A percentile compares a stretch with the other conserved stretches of the same genome.
These are phyloP conservation scores for Aurifilum marmelostoma DNA, from an alignment of 2,329 filamentous ascomycete genomes.

Conservation along the genomic window DNA sequence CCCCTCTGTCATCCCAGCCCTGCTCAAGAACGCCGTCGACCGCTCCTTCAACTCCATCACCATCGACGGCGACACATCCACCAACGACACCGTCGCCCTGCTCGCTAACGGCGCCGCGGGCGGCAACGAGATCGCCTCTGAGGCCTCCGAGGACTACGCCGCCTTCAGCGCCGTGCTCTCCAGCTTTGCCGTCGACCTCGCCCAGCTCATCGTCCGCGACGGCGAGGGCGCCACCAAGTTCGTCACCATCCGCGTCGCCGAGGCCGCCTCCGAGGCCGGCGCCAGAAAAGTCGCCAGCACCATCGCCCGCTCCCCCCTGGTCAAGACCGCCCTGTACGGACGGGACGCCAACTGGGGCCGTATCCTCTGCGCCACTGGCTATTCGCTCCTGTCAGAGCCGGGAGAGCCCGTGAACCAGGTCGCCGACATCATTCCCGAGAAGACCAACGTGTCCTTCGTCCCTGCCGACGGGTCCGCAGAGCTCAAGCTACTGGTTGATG, in stretches of 20 bases:
- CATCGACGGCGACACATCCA: conserved; percentile 95
- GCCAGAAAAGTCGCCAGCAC: conserved; percentile 82
- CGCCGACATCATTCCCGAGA: conserved; percentile 66
- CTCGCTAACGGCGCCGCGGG: conserved; percentile 95
- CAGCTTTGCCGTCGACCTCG: conserved; percentile 78
- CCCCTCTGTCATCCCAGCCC: conserved; percentile 64
- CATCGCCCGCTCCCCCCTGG: conserved; percentile 88
- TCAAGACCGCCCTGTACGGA: conserved; percentile 96
- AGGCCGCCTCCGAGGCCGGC: conserved; percentile 68
- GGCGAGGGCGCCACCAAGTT: conserved; percentile 99
- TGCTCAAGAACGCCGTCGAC: conserved; percentile 75
- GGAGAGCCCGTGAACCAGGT: conserved; percentile 62
- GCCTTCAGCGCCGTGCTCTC: conserved; percentile 74
- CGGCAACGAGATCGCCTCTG: conserved; percentile 62
- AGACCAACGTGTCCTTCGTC: conserved; percentile 78
- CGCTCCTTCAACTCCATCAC: conserved; percentile 96
- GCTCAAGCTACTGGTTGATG: conserved; percentile 75
- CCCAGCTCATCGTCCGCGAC: conserved; percentile 91
- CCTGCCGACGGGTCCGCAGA: conserved; percentile 77
- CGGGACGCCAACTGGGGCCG: conserved; percentile 99
- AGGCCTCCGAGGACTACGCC: conserved; percentile 63
- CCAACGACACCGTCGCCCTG: conserved; percentile 93
- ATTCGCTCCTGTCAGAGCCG: conserved; percentile 66
- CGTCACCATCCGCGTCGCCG: conserved; percentile 84
- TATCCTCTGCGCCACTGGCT: conserved; percentile 92